A percentile compares a stretch with the other conserved stretches of the same genome.
These are phyloP conservation scores for Erodium maritimum DNA, from an alignment of 345 rosid species.

Conservation along the genomic window DNA sequence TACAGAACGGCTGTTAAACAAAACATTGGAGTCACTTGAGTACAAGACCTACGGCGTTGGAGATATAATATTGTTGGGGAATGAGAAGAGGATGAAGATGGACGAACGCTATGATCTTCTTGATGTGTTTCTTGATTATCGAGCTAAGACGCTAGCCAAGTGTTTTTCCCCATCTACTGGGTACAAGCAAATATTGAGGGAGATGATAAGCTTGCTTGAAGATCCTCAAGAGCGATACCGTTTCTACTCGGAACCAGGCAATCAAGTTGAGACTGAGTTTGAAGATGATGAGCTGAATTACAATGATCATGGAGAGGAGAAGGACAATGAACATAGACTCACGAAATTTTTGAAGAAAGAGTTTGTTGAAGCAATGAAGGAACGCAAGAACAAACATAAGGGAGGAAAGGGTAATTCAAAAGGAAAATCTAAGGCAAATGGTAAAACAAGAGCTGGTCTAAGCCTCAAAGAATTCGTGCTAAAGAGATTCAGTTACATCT, in stretches of 20 bases:
- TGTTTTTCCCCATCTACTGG: neutral
- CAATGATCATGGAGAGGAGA: neutral
- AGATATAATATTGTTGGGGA: neutral
- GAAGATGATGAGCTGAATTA: too few species aligned
- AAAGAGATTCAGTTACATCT: neutral
- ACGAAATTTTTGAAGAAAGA: neutral
- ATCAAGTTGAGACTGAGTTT: too few species aligned
- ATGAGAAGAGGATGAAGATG: neutral
- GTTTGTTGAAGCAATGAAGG: neutral
- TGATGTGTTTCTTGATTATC: neutral
- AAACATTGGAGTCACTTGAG: neutral
- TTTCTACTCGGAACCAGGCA: too few species aligned
- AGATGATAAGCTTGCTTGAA: neutral
- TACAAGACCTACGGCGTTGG: neutral
- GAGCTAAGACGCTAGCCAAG: neutral
- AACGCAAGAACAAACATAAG: neutral
- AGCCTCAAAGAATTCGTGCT: neutral
- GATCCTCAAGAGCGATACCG: neutral
- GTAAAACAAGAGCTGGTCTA: neutral
- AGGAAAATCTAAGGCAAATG: too few species aligned
- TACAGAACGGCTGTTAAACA: neutral
- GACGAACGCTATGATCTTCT: neutral
- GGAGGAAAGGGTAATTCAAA: neutral
- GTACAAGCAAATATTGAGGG: neutral
- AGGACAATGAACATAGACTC: neutral